A percentile compares a stretch with the other conserved stretches of the same genome.
phyloP scores from a whole-genome alignment of 139 green algal genomes.

The Picochlorum sp. region DNA sequence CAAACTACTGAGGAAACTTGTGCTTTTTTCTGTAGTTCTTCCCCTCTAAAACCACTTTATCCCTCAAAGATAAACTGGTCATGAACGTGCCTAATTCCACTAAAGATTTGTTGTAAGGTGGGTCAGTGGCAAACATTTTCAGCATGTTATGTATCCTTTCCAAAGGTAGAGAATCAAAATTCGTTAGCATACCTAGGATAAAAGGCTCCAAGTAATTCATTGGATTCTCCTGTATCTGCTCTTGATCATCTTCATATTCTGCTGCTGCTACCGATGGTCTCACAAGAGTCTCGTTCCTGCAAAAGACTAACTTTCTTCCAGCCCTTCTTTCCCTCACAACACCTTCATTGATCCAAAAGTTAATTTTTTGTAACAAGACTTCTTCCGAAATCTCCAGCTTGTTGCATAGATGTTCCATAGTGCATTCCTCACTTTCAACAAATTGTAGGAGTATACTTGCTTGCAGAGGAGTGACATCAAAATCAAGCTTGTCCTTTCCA shows the following conservation, averaged over 20 bases:
- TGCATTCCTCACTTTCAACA: constrained; percentile 15
- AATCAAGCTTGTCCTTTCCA: constrained; percentile 22
- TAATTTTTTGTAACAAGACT: constrained; percentile 42
- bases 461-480: constrained; percentile 48
- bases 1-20: not conserved
- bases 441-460: constrained; percentile 76
- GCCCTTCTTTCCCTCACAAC: not conserved
- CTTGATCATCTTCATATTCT: constrained; percentile 15
- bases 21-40: constrained; percentile 16
- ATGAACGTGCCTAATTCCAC: constrained; percentile 65
- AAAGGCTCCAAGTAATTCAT: constrained; percentile 69
- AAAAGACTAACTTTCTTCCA: constrained; percentile 20
- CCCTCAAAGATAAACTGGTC: constrained; percentile 37
- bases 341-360: constrained; percentile 86
- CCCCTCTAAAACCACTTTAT: constrained; percentile 49
- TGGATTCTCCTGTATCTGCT: constrained; percentile 1
- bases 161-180: constrained; percentile 68
- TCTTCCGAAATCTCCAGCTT: constrained; percentile 35
- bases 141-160: constrained; percentile 92
- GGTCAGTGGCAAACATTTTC: constrained; percentile 84
- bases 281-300: constrained; percentile 18
- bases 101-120: constrained; percentile 66
- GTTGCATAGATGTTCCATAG: constrained; percentile 33
- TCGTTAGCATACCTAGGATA: constrained; percentile 84
- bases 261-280: not conserved